These are phyloP conservation scores for Candida boidinii DNA, from an alignment of 805 yeast species.

Conservation along the genomic window DNA sequence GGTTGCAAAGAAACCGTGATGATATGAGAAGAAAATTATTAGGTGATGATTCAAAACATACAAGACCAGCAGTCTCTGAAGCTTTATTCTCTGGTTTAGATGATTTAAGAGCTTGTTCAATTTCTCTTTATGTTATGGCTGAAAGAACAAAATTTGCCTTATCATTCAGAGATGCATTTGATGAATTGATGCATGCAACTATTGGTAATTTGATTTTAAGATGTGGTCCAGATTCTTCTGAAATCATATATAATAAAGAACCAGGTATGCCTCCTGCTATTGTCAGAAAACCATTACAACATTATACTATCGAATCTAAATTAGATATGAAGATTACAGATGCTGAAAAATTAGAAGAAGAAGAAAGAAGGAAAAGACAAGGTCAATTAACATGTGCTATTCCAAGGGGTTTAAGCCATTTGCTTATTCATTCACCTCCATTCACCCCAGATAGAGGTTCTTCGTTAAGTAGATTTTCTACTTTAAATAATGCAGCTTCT, in stretches of 20 bases:
- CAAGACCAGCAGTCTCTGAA: slow-evolving; percentile 50
- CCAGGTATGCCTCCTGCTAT: slow-evolving; percentile 57
- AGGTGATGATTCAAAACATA: slow-evolving; percentile 52
- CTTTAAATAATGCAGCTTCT: not conserved
- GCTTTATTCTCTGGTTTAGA: slow-evolving; percentile 47
- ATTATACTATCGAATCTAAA: slow-evolving; percentile 25
- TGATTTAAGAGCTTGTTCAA: slow-evolving; percentile 57
- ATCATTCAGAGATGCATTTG: slow-evolving; percentile 59
- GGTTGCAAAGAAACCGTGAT: slow-evolving; percentile 56
- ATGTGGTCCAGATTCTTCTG: slow-evolving; percentile 57
- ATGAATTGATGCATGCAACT: slow-evolving; percentile 57
- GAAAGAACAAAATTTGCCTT: slow-evolving; percentile 57
- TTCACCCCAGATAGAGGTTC: slow-evolving; percentile 18
- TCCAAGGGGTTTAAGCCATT: slow-evolving; percentile 45
- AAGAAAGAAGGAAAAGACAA: slow-evolving; percentile 36
- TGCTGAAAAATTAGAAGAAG: slow-evolving; percentile 34
- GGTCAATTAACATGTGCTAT: slow-evolving; percentile 44
- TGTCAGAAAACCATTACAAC: slow-evolving; percentile 34
- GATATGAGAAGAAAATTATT: slow-evolving; percentile 44
- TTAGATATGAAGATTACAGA: slow-evolving; percentile 23
- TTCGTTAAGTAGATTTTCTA: slow-evolving; percentile 18
- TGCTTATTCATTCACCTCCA: slow-evolving; percentile 33
- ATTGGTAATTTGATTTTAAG: slow-evolving; percentile 52
- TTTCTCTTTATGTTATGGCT: slow-evolving; percentile 56
- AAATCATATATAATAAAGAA: slow-evolving; percentile 34